These are phyloP conservation scores for Euphorbia schlechtendalii DNA, from an alignment of 441 rosid species.

Conservation along the genomic window DNA sequence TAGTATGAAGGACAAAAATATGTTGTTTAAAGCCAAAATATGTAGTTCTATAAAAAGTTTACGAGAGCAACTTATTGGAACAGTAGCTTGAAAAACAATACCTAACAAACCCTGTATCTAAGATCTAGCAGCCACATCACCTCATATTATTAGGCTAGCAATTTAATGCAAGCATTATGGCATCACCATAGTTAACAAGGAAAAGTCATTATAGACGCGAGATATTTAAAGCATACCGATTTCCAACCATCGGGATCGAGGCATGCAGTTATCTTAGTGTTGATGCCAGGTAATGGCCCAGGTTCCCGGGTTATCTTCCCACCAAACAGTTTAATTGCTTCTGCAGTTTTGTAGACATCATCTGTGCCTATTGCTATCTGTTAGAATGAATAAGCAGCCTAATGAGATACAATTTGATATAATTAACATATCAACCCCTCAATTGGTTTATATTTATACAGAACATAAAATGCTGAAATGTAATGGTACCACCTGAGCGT, in stretches of 20 bases:
- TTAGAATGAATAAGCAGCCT: constrained; percentile 7
- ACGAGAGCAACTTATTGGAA: too few relatives aligned
- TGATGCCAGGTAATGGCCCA: constrained; percentile 89
- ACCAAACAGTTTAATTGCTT: constrained; percentile 65
- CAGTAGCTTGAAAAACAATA: too few relatives aligned
- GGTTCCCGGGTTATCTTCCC: constrained; percentile 76
- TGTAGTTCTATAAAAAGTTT: too few relatives aligned
- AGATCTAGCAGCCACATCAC: too few relatives aligned
- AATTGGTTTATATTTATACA: not conserved
- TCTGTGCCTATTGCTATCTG: constrained; percentile 93
- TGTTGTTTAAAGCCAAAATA: too few relatives aligned
- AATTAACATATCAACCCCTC: constrained; percentile 1
- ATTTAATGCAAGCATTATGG: too few relatives aligned
- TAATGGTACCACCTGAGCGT: constrained; percentile 59
- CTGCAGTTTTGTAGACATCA: constrained; percentile 89
- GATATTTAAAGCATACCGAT: constrained; percentile 40
- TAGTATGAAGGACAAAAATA: too few relatives aligned
- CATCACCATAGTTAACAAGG: too few relatives aligned
- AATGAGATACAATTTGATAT: constrained; percentile 8
- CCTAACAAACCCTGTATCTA: too few relatives aligned
- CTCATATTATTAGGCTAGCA: too few relatives aligned
- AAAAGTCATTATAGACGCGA: constrained; percentile 7
- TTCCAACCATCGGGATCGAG: constrained; percentile 98
- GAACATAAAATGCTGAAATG: not conserved
- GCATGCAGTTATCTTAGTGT: constrained; percentile 89